Conservation (phyloP, 1,284 basidiomycete species). For the Veloporphyrellus conicus region DNA sequence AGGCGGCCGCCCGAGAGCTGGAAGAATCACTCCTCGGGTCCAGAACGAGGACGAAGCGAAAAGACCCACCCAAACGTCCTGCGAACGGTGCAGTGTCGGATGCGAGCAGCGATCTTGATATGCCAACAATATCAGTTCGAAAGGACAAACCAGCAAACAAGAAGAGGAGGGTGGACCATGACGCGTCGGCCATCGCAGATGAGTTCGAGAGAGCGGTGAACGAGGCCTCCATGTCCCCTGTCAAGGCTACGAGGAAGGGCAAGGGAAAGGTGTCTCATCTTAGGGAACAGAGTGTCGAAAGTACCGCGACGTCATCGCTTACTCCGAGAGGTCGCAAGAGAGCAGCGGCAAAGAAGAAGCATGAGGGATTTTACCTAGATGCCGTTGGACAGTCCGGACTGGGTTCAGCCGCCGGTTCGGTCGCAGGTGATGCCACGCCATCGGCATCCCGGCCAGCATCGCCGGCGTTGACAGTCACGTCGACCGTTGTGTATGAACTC, state of each 20-base stretch:
- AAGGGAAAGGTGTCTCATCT: constrained; percentile 41
- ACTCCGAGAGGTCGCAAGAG: constrained; percentile 41
- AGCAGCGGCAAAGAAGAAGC: constrained; percentile 42
- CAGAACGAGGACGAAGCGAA: constrained; percentile 34
- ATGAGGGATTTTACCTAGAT: constrained; percentile 41
- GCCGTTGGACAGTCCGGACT: constrained; percentile 49
- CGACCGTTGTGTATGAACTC: constrained; percentile 64
- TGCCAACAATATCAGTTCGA: constrained; percentile 25
- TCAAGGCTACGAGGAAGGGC: constrained; percentile 32
- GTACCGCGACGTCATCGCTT: constrained; percentile 30
- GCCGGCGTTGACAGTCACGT: constrained; percentile 51
- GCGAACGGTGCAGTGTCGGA: constrained; percentile 49
- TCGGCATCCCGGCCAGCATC: constrained; percentile 58
- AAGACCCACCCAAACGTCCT: constrained; percentile 44
- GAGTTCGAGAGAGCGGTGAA: constrained; percentile 42
- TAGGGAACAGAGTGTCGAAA: constrained; percentile 46
- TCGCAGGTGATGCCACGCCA: constrained; percentile 54
- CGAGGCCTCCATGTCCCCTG: constrained; percentile 21
- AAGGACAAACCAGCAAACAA: constrained; percentile 43
- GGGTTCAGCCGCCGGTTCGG: constrained; percentile 54
- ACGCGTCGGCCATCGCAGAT: constrained; percentile 36
- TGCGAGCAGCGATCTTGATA: constrained; percentile 49
- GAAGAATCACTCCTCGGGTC: constrained; percentile 41
- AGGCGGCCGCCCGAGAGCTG: constrained; percentile 41
- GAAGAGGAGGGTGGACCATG: constrained; percentile 46